A percentile compares a stretch with the other conserved stretches of the same genome.
These are phyloP conservation scores for Stachybotrys elegans DNA, from an alignment of 2,329 filamentous ascomycete genomes.

Conservation along the genomic window DNA sequence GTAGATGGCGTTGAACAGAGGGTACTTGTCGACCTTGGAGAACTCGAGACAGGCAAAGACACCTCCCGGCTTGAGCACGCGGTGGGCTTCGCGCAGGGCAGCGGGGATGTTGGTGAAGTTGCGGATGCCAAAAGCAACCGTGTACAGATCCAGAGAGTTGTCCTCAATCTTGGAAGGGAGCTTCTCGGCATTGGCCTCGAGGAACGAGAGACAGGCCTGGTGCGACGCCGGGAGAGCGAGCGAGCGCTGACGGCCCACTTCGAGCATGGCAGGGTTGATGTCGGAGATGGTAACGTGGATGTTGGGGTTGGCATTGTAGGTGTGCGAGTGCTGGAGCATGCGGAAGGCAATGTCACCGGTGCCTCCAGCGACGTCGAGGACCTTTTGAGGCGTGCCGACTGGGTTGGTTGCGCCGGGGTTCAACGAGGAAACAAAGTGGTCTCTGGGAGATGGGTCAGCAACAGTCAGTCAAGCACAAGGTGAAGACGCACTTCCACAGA, in stretches of 20 bases:
- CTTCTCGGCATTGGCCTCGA: constrained; percentile 85
- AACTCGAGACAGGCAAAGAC: constrained; percentile 98
- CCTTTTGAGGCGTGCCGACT: constrained; percentile 50
- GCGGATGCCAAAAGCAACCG: constrained; percentile 92
- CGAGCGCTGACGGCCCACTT: constrained; percentile 78
- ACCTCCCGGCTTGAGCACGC: constrained; percentile 88
- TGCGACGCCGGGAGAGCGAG: constrained; percentile 49
- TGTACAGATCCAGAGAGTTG: constrained; percentile 86
- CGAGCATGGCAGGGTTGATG: constrained; percentile 94
- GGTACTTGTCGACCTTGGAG: constrained; percentile 71
- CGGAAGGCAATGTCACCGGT: constrained; percentile 98
- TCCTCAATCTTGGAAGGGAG: constrained; percentile 59
- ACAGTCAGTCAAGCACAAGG: neutral
- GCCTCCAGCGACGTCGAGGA: constrained; percentile 94
- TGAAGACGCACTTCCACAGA: constrained; percentile 69
- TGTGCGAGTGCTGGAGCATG: constrained; percentile 84
- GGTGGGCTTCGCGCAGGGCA: constrained; percentile 76
- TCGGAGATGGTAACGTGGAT: constrained; percentile 88
- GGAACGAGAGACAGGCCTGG: constrained; percentile 61
- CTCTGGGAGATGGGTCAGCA: constrained; percentile 37
- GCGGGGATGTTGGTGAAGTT: constrained; percentile 92
- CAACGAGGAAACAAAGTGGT: constrained; percentile 88
- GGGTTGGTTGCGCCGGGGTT: constrained; percentile 67
- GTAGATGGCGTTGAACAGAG: constrained; percentile 78
- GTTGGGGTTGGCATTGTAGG: constrained; percentile 66